Base-by-base conservation (phyloP, 768 basidiomycete species). In the Boletellus sp. region DNA sequence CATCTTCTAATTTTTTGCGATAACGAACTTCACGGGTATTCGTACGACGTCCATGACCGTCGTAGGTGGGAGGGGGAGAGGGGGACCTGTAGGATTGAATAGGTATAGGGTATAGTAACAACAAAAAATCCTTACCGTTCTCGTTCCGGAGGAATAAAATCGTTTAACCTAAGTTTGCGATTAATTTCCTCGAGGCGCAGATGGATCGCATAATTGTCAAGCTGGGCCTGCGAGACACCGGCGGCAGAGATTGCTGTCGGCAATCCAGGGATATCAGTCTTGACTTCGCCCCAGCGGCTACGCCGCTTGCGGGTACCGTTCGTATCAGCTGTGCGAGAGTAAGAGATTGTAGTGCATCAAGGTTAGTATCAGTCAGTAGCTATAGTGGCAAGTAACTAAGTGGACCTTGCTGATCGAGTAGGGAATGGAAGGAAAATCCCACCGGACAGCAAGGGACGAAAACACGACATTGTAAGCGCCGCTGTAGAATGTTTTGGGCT, bases 21-120 rank as follows among this genome's bases (percentile, higher is more conserved):
- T 99, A 99, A 48, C 96, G 90, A 48, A 99, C 91, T 75, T 99
- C 96, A 42, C 96, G 90, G 23, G 94, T 98, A 71, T 99, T 99
- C 43, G 94, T 97, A 63, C 96, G 83, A 48, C 96, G 91, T 76
- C 96, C 96, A 61, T 98, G 95, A 3, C 84, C 85, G 67, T 99
- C 96, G 65, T 99, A 98, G 1, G 93, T 94, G 13, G 96, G 96
- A 7, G 95, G 94, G 36, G 96, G 96, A 24, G 96, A 99, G 23
- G 91, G 85, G 0, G 96, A 98, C 53, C 94, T 94, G 48, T 9
- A 17, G 44, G 16, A 7, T 16, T 19, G 24, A 11, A 61, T 71
- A 66, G 62, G 22, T n/a, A 23, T 16, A 5, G 1, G 9, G 2
- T 13, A 24, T 12, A 7, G 5, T 4, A 31, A 35, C 6, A 16